phyloP scores from a whole-genome alignment of 768 basidiomycete species.

The Leucosporidium yakuticum region DNA sequence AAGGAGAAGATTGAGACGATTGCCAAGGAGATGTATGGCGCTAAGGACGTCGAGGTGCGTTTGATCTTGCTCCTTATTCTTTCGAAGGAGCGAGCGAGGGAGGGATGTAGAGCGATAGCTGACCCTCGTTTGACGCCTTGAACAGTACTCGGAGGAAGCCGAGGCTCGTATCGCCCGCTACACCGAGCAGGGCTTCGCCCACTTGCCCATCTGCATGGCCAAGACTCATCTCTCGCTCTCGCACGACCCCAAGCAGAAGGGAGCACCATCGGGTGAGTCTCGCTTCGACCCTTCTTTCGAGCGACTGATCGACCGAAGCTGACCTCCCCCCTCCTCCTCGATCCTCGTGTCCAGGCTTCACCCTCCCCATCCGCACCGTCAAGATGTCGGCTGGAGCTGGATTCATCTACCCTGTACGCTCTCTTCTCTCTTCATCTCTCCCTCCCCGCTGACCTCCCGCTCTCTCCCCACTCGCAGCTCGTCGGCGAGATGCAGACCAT shows the following conservation, averaged over 20 bases:
- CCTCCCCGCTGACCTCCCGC: not conserved
- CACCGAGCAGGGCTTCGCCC: conserved; percentile 76
- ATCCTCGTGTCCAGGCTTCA: conserved; percentile 66
- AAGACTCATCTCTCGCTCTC: conserved; percentile 93
- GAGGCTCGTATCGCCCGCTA: conserved; percentile 81
- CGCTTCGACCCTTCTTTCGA: conserved; percentile 5
- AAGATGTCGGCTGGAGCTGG: conserved; percentile 86
- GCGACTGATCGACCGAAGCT: not conserved
- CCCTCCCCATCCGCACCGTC: conserved; percentile 80
- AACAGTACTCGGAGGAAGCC: conserved; percentile 70
- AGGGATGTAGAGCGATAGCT: too few species aligned
- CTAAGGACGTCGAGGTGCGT: conserved; percentile 60
- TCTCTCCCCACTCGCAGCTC: not conserved
- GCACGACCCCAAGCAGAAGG: conserved; percentile 84
- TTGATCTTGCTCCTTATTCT: too few species aligned
- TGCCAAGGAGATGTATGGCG: conserved; percentile 60
- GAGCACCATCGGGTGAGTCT: conserved; percentile 66
- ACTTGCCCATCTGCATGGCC: conserved; percentile 52
- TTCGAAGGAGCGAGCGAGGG: too few species aligned
- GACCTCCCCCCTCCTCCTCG: conserved; percentile 2
- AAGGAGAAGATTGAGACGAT: conserved; percentile 84
- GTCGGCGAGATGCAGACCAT: conserved; percentile 87
- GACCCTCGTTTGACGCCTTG: conserved; percentile 24
- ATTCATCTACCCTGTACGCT: conserved; percentile 74
- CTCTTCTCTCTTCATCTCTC: conserved; percentile 46